Evolutionary conservation across 805 yeast genomes (phyloP).

Genomic region (Candida qinlingensis): DNA sequence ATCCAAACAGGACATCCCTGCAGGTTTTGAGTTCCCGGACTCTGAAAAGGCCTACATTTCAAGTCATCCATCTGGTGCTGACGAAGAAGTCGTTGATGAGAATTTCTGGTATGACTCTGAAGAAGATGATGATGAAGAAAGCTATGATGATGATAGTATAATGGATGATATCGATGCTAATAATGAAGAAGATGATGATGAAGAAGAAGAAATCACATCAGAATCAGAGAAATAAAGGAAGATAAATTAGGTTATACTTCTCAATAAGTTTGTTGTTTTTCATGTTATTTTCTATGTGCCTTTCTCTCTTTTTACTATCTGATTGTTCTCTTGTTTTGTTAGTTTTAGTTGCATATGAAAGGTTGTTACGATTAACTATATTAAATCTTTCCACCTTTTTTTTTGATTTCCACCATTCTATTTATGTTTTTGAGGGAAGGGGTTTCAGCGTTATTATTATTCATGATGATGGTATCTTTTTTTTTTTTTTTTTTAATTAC

Average conservation of each 20-base stretch:
- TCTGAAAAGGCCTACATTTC: slow-evolving; percentile 53
- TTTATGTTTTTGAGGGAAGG: background rate
- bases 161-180: slow-evolving; percentile 50
- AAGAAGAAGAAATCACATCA: slow-evolving; percentile 30
- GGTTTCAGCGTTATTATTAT: background rate
- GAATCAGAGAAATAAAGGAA: slow-evolving; percentile 26
- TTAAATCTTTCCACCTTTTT: background rate
- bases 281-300: background rate
- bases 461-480: too few species aligned
- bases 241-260: too few species aligned
- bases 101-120: slow-evolving; percentile 83
- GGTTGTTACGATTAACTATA: background rate
- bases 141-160: slow-evolving; percentile 48
- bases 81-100: slow-evolving; percentile 62
- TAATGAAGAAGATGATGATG: slow-evolving; percentile 51
- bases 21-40: slow-evolving; percentile 77
- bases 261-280: too few species aligned
- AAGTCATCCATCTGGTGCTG: slow-evolving; percentile 29
- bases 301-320: background rate
- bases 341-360: background rate
- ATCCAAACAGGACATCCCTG: slow-evolving; percentile 82
- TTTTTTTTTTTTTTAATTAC: too few species aligned
- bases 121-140: slow-evolving; percentile 30
- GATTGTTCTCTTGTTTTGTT: background rate
- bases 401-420: background rate